phyloP scores from a whole-genome alignment of 495 filamentous ascomycete species.

The Acidiella bohemica region DNA sequence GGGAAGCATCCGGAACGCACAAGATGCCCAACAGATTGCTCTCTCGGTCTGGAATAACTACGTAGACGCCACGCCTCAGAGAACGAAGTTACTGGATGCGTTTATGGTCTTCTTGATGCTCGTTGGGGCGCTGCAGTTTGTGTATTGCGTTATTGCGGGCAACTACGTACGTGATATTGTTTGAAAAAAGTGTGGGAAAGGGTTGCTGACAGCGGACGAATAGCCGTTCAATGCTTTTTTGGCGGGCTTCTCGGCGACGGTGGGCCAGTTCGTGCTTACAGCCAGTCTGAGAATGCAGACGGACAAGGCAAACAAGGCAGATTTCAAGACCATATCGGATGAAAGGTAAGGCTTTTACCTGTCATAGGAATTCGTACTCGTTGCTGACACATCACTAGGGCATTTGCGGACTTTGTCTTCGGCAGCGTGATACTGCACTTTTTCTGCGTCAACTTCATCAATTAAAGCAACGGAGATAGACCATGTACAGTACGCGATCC shows the following conservation, averaged over 20 bases:
- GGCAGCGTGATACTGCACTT: constrained; percentile 93
- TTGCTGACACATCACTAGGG: constrained; percentile 36
- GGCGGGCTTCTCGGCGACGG: constrained; percentile 83
- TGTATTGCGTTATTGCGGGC: constrained; percentile 81
- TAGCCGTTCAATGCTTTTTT: constrained; percentile 98
- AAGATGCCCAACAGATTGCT: constrained; percentile 40
- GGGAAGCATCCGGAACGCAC: constrained; percentile 23
- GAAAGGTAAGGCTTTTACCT: constrained; percentile 64
- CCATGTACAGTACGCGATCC: too few species aligned
- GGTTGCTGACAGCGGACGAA: too few species aligned
- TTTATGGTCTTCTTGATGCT: constrained; percentile 86
- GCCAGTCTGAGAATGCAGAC: constrained; percentile 87
- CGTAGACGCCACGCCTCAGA: constrained; percentile 63
- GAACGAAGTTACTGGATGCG: constrained; percentile 79
- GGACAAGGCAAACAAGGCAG: constrained; percentile 55
- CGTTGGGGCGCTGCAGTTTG: constrained; percentile 78
- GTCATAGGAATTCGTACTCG: too few species aligned
- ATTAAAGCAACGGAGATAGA: constrained; percentile 36
- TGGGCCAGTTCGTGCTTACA: constrained; percentile 94
- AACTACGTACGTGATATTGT: constrained; percentile 94
- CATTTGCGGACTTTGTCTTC: constrained; percentile 93
- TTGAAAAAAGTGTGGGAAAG: too few species aligned
- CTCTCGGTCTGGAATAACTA: constrained; percentile 60
- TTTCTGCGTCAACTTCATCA: constrained; percentile 99
- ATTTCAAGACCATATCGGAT: constrained; percentile 54